Percentiles rank a stretch among this genome's conserved stretches.
These are phyloP conservation scores for Candida frijolesensis DNA, from an alignment of 1,139 yeast species.

Conservation along the genomic window DNA sequence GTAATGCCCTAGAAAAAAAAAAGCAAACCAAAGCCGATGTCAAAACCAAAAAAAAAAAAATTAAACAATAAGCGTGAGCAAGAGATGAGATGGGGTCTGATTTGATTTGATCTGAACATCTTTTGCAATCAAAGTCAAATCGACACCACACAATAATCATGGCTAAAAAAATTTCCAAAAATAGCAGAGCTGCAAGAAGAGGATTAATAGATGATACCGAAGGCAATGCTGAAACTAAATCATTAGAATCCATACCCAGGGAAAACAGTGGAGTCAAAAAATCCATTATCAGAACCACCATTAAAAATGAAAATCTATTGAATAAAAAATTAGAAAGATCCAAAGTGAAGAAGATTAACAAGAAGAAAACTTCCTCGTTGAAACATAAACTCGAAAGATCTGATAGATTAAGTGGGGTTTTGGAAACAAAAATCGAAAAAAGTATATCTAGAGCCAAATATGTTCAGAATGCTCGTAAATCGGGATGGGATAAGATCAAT, in stretches of 20 bases:
- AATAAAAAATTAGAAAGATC: slow-evolving; percentile 55
- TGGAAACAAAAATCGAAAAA: slow-evolving; percentile 62
- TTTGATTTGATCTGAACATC: neutral
- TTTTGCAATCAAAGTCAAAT: neutral
- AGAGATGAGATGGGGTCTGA: slow-evolving; percentile 3
- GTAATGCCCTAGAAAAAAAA: neutral
- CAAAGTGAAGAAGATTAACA: slow-evolving; percentile 34
- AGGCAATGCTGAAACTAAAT: slow-evolving; percentile 46
- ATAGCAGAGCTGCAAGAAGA: slow-evolving; percentile 78
- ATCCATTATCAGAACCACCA: slow-evolving; percentile 67
- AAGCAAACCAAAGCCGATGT: neutral
- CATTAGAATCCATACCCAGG: slow-evolving; percentile 55
- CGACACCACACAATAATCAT: neutral
- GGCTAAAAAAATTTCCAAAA: slow-evolving; percentile 49
- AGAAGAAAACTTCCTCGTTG: slow-evolving; percentile 35
- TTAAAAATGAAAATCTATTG: slow-evolving; percentile 65
- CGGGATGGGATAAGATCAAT: slow-evolving; percentile 75
- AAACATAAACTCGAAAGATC: slow-evolving; percentile 51
- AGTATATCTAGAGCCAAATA: slow-evolving; percentile 64
- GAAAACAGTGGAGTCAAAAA: slow-evolving; percentile 61
- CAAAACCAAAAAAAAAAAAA: neutral
- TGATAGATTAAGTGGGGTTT: slow-evolving; percentile 54
- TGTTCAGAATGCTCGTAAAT: slow-evolving; percentile 62
- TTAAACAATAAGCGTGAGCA: neutral
- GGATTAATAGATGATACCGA: slow-evolving; percentile 46